Base-by-base conservation (phyloP, 345 rosid species). In the Barbarea vulgaris region DNA sequence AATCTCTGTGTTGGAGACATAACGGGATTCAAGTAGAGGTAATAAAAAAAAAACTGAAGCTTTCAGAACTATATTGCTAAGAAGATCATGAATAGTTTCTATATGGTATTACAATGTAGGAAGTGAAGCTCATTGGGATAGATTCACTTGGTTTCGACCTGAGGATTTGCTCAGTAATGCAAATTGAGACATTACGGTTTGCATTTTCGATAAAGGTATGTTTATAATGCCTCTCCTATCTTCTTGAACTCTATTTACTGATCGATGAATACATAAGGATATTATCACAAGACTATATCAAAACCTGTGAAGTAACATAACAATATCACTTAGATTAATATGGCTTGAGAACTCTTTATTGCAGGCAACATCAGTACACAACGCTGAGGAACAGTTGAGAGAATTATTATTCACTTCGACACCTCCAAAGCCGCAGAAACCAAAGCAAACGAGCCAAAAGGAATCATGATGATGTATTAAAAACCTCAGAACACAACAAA, bases 21-120 rank as follows among this genome's bases (percentile, higher is more conserved):
- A 90, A 90, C 78, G 88, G 87, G 58, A 83, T 92, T 60, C 92
- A 83, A 82, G 97, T 85, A 21, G 97, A 95, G 97, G 99, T 95
- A 88, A n/a, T n/a, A 82, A 25, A 36, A 3, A 30, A 42, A 4
- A 34, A 11, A 12, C 18, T 57, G 15, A 60, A 39, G 48, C 54
- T 72, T 60, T 50, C 10, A 30, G 2, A 50, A 51, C 14, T 30
- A 51, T 44, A 4, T 9, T 51, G 21, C 4, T n/a, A n/a, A n/a
- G 10, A 33, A 8, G 61, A 25, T 59, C 25, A 36, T 36, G 9
- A 5, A 31, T 33, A 24, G 7, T 61, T 61, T 13, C 17, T 6
- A 1, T 56, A 15, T 7, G 41, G 4, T 73, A 7, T 15, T 21
- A 27, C 27, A 55, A 64, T 64, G 54, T 81, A 95, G 99, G 99